Evolutionary conservation across 371 early-diverging fungal species (phyloP).

Genomic region (Mucor velutinosus): DNA sequence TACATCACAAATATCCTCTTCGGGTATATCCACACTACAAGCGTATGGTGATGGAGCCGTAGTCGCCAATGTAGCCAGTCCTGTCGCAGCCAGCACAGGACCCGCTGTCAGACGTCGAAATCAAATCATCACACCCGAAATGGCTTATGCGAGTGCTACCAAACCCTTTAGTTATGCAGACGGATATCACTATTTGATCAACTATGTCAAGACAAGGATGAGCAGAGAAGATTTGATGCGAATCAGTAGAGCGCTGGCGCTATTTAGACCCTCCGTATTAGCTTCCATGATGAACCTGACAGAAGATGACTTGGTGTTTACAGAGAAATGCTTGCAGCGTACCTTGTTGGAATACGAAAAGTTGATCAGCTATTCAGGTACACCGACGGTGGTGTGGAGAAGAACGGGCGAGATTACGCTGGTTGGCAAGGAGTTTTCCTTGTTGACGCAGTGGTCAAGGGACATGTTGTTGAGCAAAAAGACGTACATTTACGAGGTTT

Average conservation of each 20-base stretch:
- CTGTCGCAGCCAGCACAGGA: slow-evolving; percentile 27
- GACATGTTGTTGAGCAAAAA: slow-evolving; percentile 72
- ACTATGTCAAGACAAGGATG: slow-evolving; percentile 82
- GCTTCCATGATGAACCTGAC: slow-evolving; percentile 90
- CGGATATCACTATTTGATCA: slow-evolving; percentile 84
- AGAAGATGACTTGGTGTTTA: slow-evolving; percentile 89
- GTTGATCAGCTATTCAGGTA: slow-evolving; percentile 84
- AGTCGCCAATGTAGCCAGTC: slow-evolving; percentile 46
- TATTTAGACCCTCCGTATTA: slow-evolving; percentile 90
- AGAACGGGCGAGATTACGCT: slow-evolving; percentile 88
- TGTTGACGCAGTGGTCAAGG: slow-evolving; percentile 83
- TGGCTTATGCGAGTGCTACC: slow-evolving; percentile 56
- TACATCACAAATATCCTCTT: slow-evolving; percentile 36
- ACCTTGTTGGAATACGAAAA: slow-evolving; percentile 79
- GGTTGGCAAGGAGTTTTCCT: slow-evolving; percentile 89
- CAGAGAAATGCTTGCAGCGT: slow-evolving; percentile 90
- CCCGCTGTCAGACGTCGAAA: slow-evolving; percentile 33
- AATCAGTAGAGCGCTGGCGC: slow-evolving; percentile 86
- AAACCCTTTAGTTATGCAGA: slow-evolving; percentile 83
- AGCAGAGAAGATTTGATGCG: slow-evolving; percentile 84
- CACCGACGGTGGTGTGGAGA: slow-evolving; percentile 93
- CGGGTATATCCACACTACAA: slow-evolving; percentile 40
- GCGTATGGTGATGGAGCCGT: slow-evolving; percentile 50
- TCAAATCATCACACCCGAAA: slow-evolving; percentile 45
- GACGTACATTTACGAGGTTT: slow-evolving; percentile 78